A percentile compares a stretch with the other conserved stretches of the same genome.
Evolutionary conservation across 2,329 filamentous ascomycete genomes (phyloP).

Genomic region (Alternaria dauci): DNA sequence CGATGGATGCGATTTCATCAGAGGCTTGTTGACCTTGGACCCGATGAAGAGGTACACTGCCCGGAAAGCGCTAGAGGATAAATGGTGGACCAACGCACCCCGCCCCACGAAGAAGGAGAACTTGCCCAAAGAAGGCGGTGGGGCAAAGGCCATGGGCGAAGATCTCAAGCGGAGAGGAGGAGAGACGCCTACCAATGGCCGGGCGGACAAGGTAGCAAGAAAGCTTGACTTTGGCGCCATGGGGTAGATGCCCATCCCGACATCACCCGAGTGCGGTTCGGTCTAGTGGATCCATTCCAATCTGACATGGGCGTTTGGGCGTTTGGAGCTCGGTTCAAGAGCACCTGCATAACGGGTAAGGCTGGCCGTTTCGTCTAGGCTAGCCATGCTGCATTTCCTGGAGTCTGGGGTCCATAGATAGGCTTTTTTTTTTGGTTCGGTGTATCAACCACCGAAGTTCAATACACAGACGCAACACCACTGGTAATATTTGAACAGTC

Average conservation of each 20-base stretch:
- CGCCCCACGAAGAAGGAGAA: slow-evolving; percentile 82
- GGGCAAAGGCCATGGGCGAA: slow-evolving; percentile 76
- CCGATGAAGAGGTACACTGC: slow-evolving; percentile 85
- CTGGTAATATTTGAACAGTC: neutral
- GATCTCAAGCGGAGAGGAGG: slow-evolving; percentile 82
- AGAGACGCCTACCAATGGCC: slow-evolving; percentile 63
- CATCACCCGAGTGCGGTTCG: neutral
- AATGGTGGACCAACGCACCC: slow-evolving; percentile 86
- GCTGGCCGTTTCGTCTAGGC: slow-evolving; percentile 14
- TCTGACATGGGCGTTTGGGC: slow-evolving; percentile 10
- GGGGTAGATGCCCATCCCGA: slow-evolving; percentile 15
- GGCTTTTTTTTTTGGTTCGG: neutral
- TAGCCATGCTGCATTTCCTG: slow-evolving; percentile 17
- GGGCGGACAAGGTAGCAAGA: slow-evolving; percentile 78
- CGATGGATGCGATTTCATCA: slow-evolving; percentile 86
- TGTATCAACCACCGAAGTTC: neutral
- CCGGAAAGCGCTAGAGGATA: slow-evolving; percentile 77
- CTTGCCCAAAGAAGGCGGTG: slow-evolving; percentile 78
- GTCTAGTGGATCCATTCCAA: slow-evolving; percentile 2
- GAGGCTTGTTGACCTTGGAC: slow-evolving; percentile 84
- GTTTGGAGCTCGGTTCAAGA: slow-evolving; percentile 5
- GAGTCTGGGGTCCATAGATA: slow-evolving; percentile 15
- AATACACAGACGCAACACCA: neutral
- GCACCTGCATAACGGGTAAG: slow-evolving; percentile 7
- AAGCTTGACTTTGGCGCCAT: slow-evolving; percentile 63